Conservation (phyloP, 2,329 filamentous ascomycete species). For the Fusarium sp. region DNA sequence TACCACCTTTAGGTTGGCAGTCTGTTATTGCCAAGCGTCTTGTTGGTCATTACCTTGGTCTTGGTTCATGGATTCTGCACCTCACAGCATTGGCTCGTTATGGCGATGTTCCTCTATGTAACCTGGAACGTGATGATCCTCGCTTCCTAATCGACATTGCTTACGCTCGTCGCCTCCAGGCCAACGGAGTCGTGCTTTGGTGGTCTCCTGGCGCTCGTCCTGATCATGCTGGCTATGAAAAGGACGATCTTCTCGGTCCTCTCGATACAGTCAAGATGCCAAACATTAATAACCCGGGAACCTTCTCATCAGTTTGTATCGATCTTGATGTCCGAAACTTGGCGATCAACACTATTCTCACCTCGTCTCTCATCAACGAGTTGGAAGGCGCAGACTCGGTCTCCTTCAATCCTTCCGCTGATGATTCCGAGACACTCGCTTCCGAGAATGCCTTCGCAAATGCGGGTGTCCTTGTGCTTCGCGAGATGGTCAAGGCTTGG, state of each 20-base stretch:
- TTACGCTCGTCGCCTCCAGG: conserved; percentile 89
- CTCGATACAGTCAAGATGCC: conserved; percentile 93
- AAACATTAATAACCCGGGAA: conserved; percentile 90
- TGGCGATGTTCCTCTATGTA: conserved; percentile 94
- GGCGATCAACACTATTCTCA: conserved; percentile 97
- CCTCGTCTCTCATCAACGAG: conserved; percentile 95
- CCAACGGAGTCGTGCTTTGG: conserved; percentile 95
- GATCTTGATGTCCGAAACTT: conserved; percentile 94
- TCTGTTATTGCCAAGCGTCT: conserved; percentile 86
- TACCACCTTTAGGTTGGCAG: conserved; percentile 96
- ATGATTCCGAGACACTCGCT: conserved; percentile 69
- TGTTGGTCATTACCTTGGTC: conserved; percentile 88
- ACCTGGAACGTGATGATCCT: conserved; percentile 93
- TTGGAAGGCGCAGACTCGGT: conserved; percentile 90
- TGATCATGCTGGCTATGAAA: conserved; percentile 95
- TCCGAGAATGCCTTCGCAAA: conserved; percentile 94
- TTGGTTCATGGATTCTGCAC: conserved; percentile 93
- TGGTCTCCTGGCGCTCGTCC: conserved; percentile 90
- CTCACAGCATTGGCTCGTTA: conserved; percentile 89
- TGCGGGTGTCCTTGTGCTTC: conserved; percentile 87
- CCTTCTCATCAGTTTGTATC: conserved; percentile 95
- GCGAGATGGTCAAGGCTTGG: conserved; percentile 99
- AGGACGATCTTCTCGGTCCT: conserved; percentile 85
- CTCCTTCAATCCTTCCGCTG: conserved; percentile 74
- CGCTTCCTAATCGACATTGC: conserved; percentile 95